Evolutionary conservation across 208 protist genomes (phyloP).

Genomic region (Kentomonas sorsogonicus): DNA sequence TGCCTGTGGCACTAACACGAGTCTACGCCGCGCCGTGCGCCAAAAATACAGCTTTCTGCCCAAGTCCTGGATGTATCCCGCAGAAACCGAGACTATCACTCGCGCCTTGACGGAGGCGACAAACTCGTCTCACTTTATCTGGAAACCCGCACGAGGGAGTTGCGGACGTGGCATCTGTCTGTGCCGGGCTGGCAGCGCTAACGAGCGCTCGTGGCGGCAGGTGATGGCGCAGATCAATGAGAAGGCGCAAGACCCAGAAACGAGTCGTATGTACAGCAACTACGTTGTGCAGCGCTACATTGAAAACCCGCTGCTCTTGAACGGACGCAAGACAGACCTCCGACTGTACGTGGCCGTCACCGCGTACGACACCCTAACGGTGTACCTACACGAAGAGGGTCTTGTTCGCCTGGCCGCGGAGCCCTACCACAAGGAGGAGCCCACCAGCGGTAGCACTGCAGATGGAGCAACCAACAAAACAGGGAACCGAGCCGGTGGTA

Average conservation of each 20-base stretch:
- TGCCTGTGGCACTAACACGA: constrained; percentile 28
- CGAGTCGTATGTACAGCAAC: constrained; percentile 11
- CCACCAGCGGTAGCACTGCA: constrained; percentile 1
- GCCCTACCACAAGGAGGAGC: constrained; percentile 44
- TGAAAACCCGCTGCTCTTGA: constrained; percentile 87
- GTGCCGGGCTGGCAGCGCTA: constrained; percentile 35
- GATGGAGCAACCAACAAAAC: not conserved
- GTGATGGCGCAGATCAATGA: constrained; percentile 54
- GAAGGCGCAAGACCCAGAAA: constrained; percentile 18
- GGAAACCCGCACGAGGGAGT: constrained; percentile 87
- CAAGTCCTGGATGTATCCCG: constrained; percentile 78
- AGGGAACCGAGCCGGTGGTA: not conserved
- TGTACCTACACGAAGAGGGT: constrained; percentile 92
- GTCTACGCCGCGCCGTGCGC: not conserved
- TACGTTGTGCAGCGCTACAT: constrained; percentile 95
- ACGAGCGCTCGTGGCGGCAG: constrained; percentile 37
- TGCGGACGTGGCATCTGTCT: constrained; percentile 87
- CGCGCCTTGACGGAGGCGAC: constrained; percentile 30
- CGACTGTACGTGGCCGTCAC: constrained; percentile 93
- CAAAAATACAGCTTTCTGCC: constrained; percentile 58
- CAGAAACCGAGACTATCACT: constrained; percentile 47
- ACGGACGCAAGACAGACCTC: constrained; percentile 94
- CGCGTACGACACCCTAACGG: constrained; percentile 79
- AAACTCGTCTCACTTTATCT: constrained; percentile 60
- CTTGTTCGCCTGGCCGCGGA: constrained; percentile 92